Conservation (phyloP, 2,329 filamentous ascomycete species). For the Eutypa lata region DNA sequence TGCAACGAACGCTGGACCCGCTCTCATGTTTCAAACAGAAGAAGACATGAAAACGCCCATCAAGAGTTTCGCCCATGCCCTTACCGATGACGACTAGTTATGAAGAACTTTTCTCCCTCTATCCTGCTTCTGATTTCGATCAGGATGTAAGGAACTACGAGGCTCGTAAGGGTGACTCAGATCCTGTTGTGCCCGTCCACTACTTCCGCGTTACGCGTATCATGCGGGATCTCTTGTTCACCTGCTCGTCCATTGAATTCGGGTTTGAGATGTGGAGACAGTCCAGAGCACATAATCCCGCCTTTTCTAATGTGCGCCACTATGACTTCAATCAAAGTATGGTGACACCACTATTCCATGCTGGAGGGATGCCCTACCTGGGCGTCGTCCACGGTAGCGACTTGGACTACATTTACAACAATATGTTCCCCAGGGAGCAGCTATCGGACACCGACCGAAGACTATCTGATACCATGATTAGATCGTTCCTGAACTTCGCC, state of each 20-base stretch:
- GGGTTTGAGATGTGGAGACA: conserved; percentile 10
- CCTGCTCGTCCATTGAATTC: conserved; percentile 20
- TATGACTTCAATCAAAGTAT: conserved; percentile 7
- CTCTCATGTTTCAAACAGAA: conserved; percentile 16
- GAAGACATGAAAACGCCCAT: conserved; percentile 21
- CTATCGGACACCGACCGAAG: neutral
- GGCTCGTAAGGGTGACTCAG: conserved; percentile 10
- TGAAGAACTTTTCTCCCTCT: conserved; percentile 19
- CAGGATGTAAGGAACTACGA: conserved; percentile 16
- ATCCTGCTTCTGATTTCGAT: conserved; percentile 22
- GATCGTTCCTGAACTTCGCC: neutral
- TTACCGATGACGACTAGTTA: conserved; percentile 23
- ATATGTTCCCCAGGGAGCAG: neutral
- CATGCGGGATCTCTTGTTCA: conserved; percentile 20
- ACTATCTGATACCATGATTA: neutral
- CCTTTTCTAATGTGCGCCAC: neutral
- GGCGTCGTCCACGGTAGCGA: conserved; percentile 1
- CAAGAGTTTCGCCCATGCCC: conserved; percentile 12
- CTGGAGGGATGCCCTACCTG: conserved; percentile 2
- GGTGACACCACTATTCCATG: conserved; percentile 1
- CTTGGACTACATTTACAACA: conserved; percentile 3
- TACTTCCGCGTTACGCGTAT: conserved; percentile 20
- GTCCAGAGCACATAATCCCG: conserved; percentile 1
- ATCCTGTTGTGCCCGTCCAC: conserved; percentile 17
- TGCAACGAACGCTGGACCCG: conserved; percentile 19